Percentiles rank a stretch among this genome's conserved stretches.
Evolutionary conservation across 352 stramenopile genomes (phyloP).

Genomic region (Aphanomyces euteiches): DNA sequence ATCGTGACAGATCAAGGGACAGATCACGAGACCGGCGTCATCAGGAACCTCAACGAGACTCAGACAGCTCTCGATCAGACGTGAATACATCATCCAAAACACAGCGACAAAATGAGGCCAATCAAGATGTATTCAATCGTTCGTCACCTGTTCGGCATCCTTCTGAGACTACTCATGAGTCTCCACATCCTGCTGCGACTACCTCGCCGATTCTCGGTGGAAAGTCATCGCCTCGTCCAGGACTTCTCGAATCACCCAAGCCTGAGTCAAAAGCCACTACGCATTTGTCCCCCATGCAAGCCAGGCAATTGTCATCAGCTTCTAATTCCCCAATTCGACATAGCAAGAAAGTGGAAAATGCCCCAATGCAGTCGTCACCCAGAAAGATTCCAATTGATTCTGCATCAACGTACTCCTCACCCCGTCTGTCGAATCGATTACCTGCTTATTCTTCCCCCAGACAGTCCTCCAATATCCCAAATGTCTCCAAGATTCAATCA

Average conservation of each 20-base stretch:
- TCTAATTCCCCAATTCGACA: no score
- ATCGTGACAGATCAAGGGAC: slow-evolving; percentile 16
- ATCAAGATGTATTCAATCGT: background rate
- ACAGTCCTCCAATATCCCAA: no score
- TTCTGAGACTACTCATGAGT: background rate
- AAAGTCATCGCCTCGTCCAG: slow-evolving; percentile 3
- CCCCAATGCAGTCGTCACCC: background rate
- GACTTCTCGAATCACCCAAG: background rate
- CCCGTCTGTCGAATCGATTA: background rate
- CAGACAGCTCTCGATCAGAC: background rate
- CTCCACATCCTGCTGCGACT: background rate
- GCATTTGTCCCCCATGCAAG: no score
- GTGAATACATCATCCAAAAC: no score
- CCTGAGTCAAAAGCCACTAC: background rate
- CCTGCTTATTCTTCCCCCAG: no score
- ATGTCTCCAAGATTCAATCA: background rate
- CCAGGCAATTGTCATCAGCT: no score
- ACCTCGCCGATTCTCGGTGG: background rate
- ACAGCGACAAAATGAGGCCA: no score
- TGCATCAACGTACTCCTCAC: background rate
- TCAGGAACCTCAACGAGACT: slow-evolving; percentile 3
- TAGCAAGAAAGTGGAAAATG: background rate
- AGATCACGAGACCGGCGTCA: slow-evolving; percentile 8
- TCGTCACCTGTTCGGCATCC: background rate
- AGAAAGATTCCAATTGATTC: background rate